Base-by-base conservation (phyloP, 371 early-diverging fungal species). In the Zychaea mexicana region DNA sequence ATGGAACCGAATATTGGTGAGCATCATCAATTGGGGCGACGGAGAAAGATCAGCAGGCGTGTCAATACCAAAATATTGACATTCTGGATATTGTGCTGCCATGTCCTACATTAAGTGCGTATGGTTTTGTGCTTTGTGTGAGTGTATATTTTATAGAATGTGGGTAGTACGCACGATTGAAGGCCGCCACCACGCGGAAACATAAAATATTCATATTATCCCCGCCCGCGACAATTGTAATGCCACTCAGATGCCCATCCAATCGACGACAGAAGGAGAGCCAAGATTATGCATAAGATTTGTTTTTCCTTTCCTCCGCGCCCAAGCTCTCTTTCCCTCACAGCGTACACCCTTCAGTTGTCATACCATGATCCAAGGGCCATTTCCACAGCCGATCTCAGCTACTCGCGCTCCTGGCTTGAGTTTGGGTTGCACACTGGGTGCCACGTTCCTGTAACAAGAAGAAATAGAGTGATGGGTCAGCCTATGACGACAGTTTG, bases 31-130 rank as follows among this genome's bases (percentile, higher is more conserved):
- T 31, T 28, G 52, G n/a, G 38, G 61, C 8, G 38, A 27, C 22
- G 47, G 30, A 10, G 32, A 30, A 13, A 45, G 8, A 24, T 26
- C 61, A 6, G 54, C 52, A 10, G 71, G 32, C 4, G 65, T 32
- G 21, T 73, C 73, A 3, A 74, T 31, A 17, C 71, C 75, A 26
- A 66, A 61, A 66, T 70, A 74, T 2, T 57, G 36, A 47, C 78
- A 78, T 4, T 69, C 63, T 17, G 75, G 69, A 46, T 64, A 78
- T 53, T 74, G 78, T 22, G 66, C 70, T 2, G 75, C 78, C 70
- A 73, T 71, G 45, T 78, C 78, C 74, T 49, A 45, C n/a, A n/a
- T n/a, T n/a, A n/a, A n/a, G n/a, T n/a, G n/a, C n/a, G n/a, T n/a
- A n/a, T n/a, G n/a, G n/a, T n/a, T n/a, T n/a, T n/a, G n/a, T n/a